Evolutionary conservation across 345 rosid genomes (phyloP).

Genomic region (Nasturtium officinale): DNA sequence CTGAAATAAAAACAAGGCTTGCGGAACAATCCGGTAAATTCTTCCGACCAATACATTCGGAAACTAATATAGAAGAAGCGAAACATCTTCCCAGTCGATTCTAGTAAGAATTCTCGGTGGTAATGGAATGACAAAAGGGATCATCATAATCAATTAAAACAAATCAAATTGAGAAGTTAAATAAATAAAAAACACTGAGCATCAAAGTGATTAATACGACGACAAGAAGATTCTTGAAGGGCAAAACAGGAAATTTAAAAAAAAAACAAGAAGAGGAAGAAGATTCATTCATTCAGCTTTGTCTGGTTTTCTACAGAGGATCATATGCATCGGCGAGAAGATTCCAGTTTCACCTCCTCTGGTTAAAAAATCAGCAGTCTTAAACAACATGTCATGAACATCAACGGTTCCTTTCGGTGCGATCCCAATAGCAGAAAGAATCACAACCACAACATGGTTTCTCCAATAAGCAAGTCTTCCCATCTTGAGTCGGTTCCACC

Average conservation of each 20-base stretch:
- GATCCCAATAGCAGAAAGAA: conserved; percentile 66
- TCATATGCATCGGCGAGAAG: conserved; percentile 93
- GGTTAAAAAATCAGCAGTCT: conserved; percentile 80
- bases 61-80: background rate
- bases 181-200: background rate
- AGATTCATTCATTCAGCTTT: conserved; percentile 26
- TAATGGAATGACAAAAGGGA: background rate
- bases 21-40: background rate
- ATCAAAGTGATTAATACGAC: conserved; percentile 20
- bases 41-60: background rate
- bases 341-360: conserved; percentile 88
- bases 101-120: background rate
- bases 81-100: background rate
- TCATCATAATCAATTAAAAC: conserved; percentile 12
- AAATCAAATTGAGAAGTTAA: conserved; percentile 35
- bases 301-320: conserved; percentile 85
- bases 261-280: background rate
- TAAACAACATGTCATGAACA: conserved; percentile 90
- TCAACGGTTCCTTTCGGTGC: conserved; percentile 96
- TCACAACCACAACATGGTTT: conserved; percentile 79
- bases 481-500: conserved; percentile 94
- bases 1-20: background rate
- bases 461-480: conserved; percentile 92
- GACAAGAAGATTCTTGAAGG: background rate
- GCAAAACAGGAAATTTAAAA: conserved; percentile 14